phyloP scores from a whole-genome alignment of 1,139 yeast genomes.

The Pichia sp. region DNA sequence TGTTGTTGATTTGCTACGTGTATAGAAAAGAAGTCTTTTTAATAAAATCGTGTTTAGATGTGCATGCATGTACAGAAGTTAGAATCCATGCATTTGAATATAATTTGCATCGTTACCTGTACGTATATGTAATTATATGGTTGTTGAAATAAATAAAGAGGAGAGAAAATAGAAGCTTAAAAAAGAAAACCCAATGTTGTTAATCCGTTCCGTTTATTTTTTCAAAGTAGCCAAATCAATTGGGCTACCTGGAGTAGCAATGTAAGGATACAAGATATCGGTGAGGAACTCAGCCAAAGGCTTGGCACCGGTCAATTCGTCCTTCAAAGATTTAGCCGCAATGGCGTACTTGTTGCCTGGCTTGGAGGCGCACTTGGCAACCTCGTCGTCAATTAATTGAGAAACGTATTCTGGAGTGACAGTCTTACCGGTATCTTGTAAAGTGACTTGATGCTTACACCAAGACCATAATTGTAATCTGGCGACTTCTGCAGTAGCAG shows the following conservation, averaged over 20 bases:
- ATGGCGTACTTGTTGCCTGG: constrained; percentile 52
- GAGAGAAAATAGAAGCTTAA: not conserved
- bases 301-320: constrained; percentile 63
- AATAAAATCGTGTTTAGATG: not conserved
- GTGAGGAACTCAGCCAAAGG: constrained; percentile 75
- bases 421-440: constrained; percentile 54
- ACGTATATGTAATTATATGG: not conserved
- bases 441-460: constrained; percentile 64
- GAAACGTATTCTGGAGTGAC: constrained; percentile 58
- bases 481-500: constrained; percentile 84
- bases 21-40: not conserved
- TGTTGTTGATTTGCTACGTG: constrained; percentile 12
- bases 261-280: constrained; percentile 63
- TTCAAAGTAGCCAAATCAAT: constrained; percentile 37
- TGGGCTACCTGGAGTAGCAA: constrained; percentile 45
- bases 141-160: not conserved
- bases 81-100: not conserved
- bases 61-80: not conserved
- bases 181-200: not conserved
- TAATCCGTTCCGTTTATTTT: constrained; percentile 7
- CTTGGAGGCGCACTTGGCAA: constrained; percentile 44
- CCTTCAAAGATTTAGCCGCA: constrained; percentile 54
- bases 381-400: constrained; percentile 58
- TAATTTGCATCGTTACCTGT: not conserved
- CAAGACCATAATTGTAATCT: constrained; percentile 80